Evolutionary conservation across 495 filamentous ascomycete genomes (phyloP).

Genomic region (Penicillium cinerascens): DNA sequence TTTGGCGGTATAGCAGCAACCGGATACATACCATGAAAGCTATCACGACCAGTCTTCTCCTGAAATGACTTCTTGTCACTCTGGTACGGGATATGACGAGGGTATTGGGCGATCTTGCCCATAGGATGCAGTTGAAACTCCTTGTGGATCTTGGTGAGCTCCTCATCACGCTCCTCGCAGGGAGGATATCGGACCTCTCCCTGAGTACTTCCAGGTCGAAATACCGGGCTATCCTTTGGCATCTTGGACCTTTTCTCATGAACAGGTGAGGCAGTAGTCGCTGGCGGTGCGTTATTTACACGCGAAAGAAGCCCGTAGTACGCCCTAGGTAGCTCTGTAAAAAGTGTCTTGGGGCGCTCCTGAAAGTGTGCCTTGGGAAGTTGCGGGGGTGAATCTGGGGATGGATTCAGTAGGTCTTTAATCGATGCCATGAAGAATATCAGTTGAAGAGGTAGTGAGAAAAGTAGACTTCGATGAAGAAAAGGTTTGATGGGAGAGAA

Average conservation of each 20-base stretch:
- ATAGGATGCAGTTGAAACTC: slow-evolving; percentile 64
- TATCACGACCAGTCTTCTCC: slow-evolving; percentile 78
- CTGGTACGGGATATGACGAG: slow-evolving; percentile 83
- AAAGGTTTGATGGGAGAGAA: slow-evolving; percentile 1
- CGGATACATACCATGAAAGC: slow-evolving; percentile 68
- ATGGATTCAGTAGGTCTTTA: slow-evolving; percentile 30
- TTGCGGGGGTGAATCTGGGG: slow-evolving; percentile 5
- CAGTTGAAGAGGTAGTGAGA: neutral
- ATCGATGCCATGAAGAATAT: slow-evolving; percentile 31
- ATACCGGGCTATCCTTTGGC: slow-evolving; percentile 58
- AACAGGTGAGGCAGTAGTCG: neutral
- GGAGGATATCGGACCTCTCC: slow-evolving; percentile 66
- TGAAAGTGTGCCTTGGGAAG: neutral
- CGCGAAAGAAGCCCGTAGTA: neutral
- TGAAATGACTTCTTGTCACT: slow-evolving; percentile 88
- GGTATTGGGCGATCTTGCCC: slow-evolving; percentile 63
- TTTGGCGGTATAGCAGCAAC: neutral
- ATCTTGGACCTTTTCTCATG: slow-evolving; percentile 45
- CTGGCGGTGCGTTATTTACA: too few relatives aligned
- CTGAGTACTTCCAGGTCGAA: slow-evolving; percentile 53
- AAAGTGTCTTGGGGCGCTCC: slow-evolving; percentile 3
- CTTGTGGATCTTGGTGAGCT: slow-evolving; percentile 51
- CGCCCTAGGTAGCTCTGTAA: slow-evolving; percentile 7
- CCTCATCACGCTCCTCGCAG: slow-evolving; percentile 57
- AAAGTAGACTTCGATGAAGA: neutral